Evolutionary conservation across 2,329 filamentous ascomycete genomes (phyloP), one percentile per base, ranked within the genome.

Genomic region (Pseudogymnoascus sp.): DNA sequence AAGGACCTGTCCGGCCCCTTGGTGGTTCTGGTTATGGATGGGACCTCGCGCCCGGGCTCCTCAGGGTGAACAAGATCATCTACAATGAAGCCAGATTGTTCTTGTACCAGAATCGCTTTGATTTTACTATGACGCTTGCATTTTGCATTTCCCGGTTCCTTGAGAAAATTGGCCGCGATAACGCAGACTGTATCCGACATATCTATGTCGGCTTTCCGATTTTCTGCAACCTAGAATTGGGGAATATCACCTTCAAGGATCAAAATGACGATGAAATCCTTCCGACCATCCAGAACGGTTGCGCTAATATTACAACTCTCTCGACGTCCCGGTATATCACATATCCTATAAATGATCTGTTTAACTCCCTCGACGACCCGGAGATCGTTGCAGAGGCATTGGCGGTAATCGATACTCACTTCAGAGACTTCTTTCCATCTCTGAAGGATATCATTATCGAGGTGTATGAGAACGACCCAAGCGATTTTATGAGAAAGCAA

Each of bases 341-440:
- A 14, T 9, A 63, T 62, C 4, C 18, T 5, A 63, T 60, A 28
- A 45, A 59, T 28, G 1, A 5, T 2, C 58, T 4, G 35, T 60
- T 66, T 55, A 61, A 63, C 33, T 43, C 6, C 7, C 38, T 64
- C 37, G 60, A 65, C 8, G 1, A 64, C 37, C 60, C 33, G 23
- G 60, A 64, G 21, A 49, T 65, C 45, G 55, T 45, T 65, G 28
- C 49, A 37, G 62, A 63, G 41, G 67, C 65, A 11, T 64, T 71
- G 14, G 35, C 16, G 18, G 38, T 68, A 11, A 59, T 69, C 21
- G 33, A 67, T 64, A 58, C 63, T 65, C 62, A 33, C 59, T 69
- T 71, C 33, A 70, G 62, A 66, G 62, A 62, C n/a, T 67, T 69
- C 60, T 67, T 69, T 62, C 45, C 33, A 31, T 70, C 68, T 45